Percentiles rank a stretch among this genome's conserved stretches.
These are phyloP conservation scores for Taxillus chinensis DNA, from an alignment of 164 flowering plant genomes.

Conservation along the genomic window DNA sequence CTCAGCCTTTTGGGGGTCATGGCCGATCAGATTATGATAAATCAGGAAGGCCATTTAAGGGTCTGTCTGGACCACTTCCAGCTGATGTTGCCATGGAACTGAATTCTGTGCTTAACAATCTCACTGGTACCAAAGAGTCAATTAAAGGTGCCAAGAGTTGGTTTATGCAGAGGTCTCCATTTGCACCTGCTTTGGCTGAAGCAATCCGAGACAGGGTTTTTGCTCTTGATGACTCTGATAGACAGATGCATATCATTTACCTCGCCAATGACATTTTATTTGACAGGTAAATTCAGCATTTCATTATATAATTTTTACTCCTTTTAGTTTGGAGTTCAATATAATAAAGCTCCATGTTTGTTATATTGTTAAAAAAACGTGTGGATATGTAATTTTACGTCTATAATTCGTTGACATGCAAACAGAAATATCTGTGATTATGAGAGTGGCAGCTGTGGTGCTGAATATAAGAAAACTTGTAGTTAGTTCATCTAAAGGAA, in stretches of 20 bases:
- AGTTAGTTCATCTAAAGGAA: no score
- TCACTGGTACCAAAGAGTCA: constrained; percentile 92
- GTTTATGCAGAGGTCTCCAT: constrained; percentile 96
- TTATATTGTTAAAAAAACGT: no score
- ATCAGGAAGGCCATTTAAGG: constrained; percentile 49
- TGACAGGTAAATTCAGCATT: constrained; percentile 51
- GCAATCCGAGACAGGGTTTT: constrained; percentile 75
- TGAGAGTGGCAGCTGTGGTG: no score
- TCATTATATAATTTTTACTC: neutral
- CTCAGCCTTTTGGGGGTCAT: constrained; percentile 47
- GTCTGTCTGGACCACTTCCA: constrained; percentile 81
- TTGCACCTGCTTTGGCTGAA: constrained; percentile 87
- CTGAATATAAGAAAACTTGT: no score
- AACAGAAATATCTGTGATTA: no score
- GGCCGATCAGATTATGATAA: constrained; percentile 65
- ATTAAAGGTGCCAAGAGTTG: constrained; percentile 92
- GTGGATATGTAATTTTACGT: no score
- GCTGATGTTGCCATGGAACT: constrained; percentile 85
- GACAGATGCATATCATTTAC: constrained; percentile 80
- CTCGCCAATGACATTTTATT: constrained; percentile 96
- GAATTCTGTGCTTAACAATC: constrained; percentile 55
- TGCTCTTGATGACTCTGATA: constrained; percentile 76
- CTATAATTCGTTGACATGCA: no score
- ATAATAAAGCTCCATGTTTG: no score
- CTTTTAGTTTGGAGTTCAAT: no score